phyloP scores from a whole-genome alignment of 2,329 filamentous ascomycete genomes.

The Penicillium sp. region DNA sequence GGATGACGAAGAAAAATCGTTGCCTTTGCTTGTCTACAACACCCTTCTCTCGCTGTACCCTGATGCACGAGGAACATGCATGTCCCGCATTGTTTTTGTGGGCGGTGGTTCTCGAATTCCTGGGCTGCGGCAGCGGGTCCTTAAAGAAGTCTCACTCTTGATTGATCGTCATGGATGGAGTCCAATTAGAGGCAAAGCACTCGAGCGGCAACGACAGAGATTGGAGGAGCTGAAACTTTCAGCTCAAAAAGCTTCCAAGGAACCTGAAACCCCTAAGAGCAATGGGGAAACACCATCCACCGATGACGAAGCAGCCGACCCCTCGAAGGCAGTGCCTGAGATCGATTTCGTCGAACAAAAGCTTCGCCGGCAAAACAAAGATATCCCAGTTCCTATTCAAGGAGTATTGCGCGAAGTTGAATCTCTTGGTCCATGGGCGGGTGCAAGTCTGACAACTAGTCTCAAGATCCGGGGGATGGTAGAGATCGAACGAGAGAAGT shows the following conservation, averaged over 20 bases:
- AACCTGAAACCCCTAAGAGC: not conserved
- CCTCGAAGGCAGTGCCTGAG: constrained; percentile 30
- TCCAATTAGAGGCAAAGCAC: constrained; percentile 66
- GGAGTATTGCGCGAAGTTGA: constrained; percentile 54
- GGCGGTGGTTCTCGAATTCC: constrained; percentile 77
- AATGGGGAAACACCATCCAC: constrained; percentile 7
- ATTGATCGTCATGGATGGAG: constrained; percentile 73
- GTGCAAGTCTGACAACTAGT: constrained; percentile 59
- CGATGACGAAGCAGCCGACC: constrained; percentile 9
- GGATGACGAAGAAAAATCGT: constrained; percentile 81
- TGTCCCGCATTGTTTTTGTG: constrained; percentile 82
- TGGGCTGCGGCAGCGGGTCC: constrained; percentile 72
- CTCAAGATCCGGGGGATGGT: constrained; percentile 60
- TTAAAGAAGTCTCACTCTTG: constrained; percentile 69
- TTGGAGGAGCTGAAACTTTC: constrained; percentile 35
- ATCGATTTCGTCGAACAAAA: constrained; percentile 49
- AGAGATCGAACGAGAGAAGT: constrained; percentile 63
- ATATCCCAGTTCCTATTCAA: constrained; percentile 31
- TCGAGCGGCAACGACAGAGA: constrained; percentile 48
- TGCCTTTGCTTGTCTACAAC: constrained; percentile 74
- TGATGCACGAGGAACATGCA: constrained; percentile 79
- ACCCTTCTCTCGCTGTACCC: constrained; percentile 72
- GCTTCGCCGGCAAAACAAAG: constrained; percentile 37
- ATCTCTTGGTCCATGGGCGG: constrained; percentile 62
- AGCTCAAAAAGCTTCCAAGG: not conserved